Evolutionary conservation across 306 rosid species (phyloP).

Genomic region (Pachyrhizus erosus): DNA sequence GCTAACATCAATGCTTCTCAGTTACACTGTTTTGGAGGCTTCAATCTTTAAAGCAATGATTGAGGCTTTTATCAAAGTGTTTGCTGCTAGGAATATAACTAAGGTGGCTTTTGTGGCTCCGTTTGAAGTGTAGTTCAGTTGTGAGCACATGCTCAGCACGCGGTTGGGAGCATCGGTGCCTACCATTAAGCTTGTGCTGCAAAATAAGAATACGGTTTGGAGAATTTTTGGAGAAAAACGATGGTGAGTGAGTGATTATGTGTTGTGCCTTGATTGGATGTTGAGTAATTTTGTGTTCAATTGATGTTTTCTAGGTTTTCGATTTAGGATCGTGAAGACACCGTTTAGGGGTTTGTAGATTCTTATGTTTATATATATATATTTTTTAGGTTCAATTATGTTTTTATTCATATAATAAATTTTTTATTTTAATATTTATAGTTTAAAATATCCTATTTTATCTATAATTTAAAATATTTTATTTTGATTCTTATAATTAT

Average conservation of each 20-base stretch:
- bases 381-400: too few species aligned
- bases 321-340: too few species aligned
- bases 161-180: constrained; percentile 53
- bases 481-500: too few species aligned
- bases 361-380: too few species aligned
- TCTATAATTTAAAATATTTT: too few species aligned
- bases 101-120: constrained; percentile 48
- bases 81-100: constrained; percentile 52
- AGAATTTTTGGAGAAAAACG: constrained; percentile 51
- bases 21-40: constrained; percentile 63
- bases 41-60: constrained; percentile 65
- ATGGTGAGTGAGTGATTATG: constrained; percentile 43
- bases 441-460: too few species aligned
- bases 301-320: too few species aligned
- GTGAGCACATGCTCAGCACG: constrained; percentile 29
- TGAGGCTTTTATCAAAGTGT: constrained; percentile 42
- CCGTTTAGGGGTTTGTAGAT: too few species aligned
- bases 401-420: too few species aligned
- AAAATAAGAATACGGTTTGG: constrained; percentile 41
- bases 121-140: constrained; percentile 58
- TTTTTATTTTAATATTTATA: too few species aligned
- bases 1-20: too few species aligned
- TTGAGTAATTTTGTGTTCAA: too few species aligned
- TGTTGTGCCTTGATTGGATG: constrained; percentile 52
- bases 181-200: constrained; percentile 45